These are phyloP conservation scores for Parathielavia appendiculata DNA, from an alignment of 495 filamentous ascomycete species.

Conservation along the genomic window DNA sequence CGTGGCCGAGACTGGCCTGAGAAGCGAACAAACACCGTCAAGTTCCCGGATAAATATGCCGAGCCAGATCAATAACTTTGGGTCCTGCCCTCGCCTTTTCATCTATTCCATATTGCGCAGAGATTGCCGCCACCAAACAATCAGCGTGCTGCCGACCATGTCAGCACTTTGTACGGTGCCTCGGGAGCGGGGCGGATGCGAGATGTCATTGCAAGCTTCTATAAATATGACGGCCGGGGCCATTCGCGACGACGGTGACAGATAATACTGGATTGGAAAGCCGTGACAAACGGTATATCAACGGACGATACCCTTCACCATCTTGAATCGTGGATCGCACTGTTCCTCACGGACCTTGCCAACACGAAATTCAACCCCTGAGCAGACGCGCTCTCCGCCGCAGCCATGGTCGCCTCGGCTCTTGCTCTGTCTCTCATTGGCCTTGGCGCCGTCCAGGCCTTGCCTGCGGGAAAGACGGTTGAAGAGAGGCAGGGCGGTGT, in stretches of 20 bases:
- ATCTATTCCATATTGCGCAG: constrained; percentile 36
- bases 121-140: constrained; percentile 33
- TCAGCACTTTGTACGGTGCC: constrained; percentile 18
- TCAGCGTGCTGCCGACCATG: constrained; percentile 14
- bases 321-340: constrained; percentile 1
- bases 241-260: constrained; percentile 5
- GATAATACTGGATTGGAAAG: background rate
- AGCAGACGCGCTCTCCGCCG: constrained; percentile 10
- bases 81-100: constrained; percentile 27
- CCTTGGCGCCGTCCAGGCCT: constrained; percentile 29
- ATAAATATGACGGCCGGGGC: constrained; percentile 26
- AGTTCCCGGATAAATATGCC: constrained; percentile 33
- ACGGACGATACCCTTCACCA: constrained; percentile 12
- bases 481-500: constrained; percentile 19
- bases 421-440: constrained; percentile 31
- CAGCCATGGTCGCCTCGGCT: constrained; percentile 29
- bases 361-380: constrained; percentile 7
- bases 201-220: constrained; percentile 19
- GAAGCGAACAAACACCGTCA: constrained; percentile 10
- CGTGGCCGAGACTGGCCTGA: constrained; percentile 18
- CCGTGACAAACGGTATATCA: constrained; percentile 22
- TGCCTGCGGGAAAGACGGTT: constrained; percentile 23
- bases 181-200: constrained; percentile 15
- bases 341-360: constrained; percentile 18
- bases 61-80: constrained; percentile 26